Evolutionary conservation across 1,284 basidiomycete genomes (phyloP).

Genomic region (Ceratobasidium papillatum): DNA sequence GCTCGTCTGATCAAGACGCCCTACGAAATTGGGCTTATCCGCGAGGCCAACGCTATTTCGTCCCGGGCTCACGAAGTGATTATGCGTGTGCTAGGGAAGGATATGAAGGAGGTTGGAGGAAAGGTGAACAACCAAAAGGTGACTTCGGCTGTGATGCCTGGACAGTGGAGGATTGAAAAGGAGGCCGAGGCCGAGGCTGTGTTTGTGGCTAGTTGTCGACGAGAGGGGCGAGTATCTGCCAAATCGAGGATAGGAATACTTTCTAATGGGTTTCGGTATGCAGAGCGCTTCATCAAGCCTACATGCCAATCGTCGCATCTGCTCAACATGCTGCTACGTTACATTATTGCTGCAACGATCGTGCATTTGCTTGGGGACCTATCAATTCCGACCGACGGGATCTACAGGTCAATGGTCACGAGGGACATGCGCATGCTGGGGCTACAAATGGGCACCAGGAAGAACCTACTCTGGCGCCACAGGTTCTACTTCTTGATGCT

Average conservation of each 20-base stretch:
- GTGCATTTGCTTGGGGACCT: constrained; percentile 81
- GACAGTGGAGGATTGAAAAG: constrained; percentile 87
- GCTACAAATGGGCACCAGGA: constrained; percentile 50
- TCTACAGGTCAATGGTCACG: constrained; percentile 62
- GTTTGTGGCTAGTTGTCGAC: constrained; percentile 85
- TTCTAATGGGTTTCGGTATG: background rate
- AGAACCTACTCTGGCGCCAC: constrained; percentile 60
- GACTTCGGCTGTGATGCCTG: constrained; percentile 58
- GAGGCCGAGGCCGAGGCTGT: constrained; percentile 92
- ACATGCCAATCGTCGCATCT: constrained; percentile 88
- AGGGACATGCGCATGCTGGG: constrained; percentile 50
- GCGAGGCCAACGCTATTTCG: constrained; percentile 82
- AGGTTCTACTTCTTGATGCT: constrained; percentile 90
- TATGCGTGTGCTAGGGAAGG: constrained; percentile 86
- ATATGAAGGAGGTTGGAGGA: constrained; percentile 59
- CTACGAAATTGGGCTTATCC: constrained; percentile 76
- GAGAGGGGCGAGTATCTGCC: constrained; percentile 71
- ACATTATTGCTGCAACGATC: constrained; percentile 89
- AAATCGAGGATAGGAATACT: background rate
- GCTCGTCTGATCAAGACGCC: constrained; percentile 80
- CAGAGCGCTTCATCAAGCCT: constrained; percentile 86
- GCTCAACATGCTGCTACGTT: constrained; percentile 84
- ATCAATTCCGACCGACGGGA: constrained; percentile 53
- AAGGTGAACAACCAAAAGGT: constrained; percentile 61
- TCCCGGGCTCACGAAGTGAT: constrained; percentile 87